Evolutionary conservation across 495 filamentous ascomycete genomes (phyloP), one percentile per base, ranked within the genome.

Genomic region (Bombardia bombarda): DNA sequence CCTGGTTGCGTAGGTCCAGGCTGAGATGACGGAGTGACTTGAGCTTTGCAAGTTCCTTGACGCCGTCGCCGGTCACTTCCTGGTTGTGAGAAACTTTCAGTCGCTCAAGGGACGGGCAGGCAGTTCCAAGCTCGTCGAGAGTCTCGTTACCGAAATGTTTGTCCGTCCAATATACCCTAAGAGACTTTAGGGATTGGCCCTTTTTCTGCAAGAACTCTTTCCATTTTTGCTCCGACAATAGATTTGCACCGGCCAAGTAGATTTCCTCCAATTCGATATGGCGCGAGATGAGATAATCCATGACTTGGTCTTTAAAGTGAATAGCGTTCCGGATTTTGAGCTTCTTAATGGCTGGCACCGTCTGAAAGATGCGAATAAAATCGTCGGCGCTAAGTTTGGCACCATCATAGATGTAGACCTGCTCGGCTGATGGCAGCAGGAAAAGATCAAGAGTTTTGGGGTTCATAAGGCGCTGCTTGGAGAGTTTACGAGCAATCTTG

Each of bases 221-320:
- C 88, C 88, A 95, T 43, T 72, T 77, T 0, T 63, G 63, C 50
- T 92, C 78, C 3, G 78, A 76, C 7, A 95, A 66, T 4, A 95
- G 73, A 47, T 94, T 95, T 2, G 87, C 79, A 13, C 84, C 82
- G 52, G 87, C 78, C 4, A 95, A 51, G 58, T 61, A 87, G 63
- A 67, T 79, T 43, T 55, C 76, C 46, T 68, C 72, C 33, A 95
- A 70, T 8, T 74, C 52, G 30, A 80, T 66, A 31, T 82, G 62
- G 18, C 84, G 80, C 41, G 80, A 80, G 4, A 85, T 66, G 52
- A 95, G 77, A 60, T 87, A 93, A 16, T 90, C 73, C 55, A 95
- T 70, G 20, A 86, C 81, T 10, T 67, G 58, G 52, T 95, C 84
- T 58, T 92, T 93, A 73, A 95, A 81, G 51, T 92, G 86, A 25